Evolutionary conservation across 139 green algal genomes (phyloP), one percentile per base, ranked within the genome.

Genomic region (Chlamydomonas incerta): DNA sequence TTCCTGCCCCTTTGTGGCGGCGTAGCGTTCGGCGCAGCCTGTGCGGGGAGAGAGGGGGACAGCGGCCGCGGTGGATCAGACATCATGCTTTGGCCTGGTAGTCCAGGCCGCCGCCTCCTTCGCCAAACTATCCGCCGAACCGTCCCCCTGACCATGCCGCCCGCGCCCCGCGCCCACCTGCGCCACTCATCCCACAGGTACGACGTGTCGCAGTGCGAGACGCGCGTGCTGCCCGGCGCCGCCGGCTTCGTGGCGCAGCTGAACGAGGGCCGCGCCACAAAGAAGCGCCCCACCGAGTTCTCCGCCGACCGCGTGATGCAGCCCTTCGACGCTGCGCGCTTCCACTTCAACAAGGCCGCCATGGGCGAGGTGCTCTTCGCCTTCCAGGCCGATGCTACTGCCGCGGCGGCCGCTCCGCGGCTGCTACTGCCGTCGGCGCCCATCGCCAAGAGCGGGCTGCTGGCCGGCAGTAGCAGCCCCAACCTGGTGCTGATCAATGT

Each of bases 231-330:
- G 33, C 91, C 93, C 11, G 97, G 97, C 18, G 18, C 75, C 21
- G 95, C 93, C 52, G 72, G 80, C 55, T 90, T 72, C 46, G 87
- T 99, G 14, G 96, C 96, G 0, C 98, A 99, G 92, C 94, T 98
- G 63, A 99, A 99, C 81, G 96, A 99, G 88, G 98, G 98, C 23
- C 90, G 98, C 17, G 94, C 94, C 83, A 96, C 88, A 74, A 98
- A 99, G 91, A 99, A 99, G 91, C 92, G 98, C 18, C 93, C 96
- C 46, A 99, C 98, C 2, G 98, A 99, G 91, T 99, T 99, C 87
- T 55, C 91, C n/a, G 88, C 98, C 15, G 98, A 99, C 89, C 72
- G 96, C 76, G 96, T 98, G 14, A 37, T 93, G 33, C 97, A 99
- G 93, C 71, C 91, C 3, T 99, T 98, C 88, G 97, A 99, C 79